A percentile compares a stretch with the other conserved stretches of the same genome.
phyloP scores from a whole-genome alignment of 2,329 filamentous ascomycete species.

The Allantophomopsis lycopodina region DNA sequence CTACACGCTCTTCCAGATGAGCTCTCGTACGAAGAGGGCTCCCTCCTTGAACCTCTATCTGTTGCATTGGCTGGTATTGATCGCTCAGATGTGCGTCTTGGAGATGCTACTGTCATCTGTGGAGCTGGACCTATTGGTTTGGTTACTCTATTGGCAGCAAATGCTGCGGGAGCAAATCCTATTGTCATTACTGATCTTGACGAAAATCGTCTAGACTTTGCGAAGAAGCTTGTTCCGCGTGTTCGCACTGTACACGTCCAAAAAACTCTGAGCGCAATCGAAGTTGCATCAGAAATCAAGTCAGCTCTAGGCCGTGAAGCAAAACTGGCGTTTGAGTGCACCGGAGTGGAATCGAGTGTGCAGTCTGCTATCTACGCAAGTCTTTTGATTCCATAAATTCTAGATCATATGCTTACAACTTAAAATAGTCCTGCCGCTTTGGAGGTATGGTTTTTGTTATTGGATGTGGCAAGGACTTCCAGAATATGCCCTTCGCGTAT shows the following conservation, averaged over 20 bases:
- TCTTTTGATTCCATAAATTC: too few species aligned
- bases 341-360: conserved; percentile 78
- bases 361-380: conserved; percentile 56
- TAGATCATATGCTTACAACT: too few species aligned
- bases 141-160: conserved; percentile 24
- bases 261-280: background rate
- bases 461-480: conserved; percentile 82
- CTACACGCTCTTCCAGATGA: conserved; percentile 20
- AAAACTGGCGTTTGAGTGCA: conserved; percentile 76
- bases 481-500: conserved; percentile 87
- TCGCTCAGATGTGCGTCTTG: conserved; percentile 22
- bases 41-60: conserved; percentile 30
- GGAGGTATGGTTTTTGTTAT: conserved; percentile 92
- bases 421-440: conserved; percentile 55
- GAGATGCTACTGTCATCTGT: conserved; percentile 22
- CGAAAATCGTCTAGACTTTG: conserved; percentile 22
- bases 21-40: conserved; percentile 25
- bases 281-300: background rate
- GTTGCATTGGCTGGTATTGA: conserved; percentile 29
- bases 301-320: conserved; percentile 49
- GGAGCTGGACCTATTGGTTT: conserved; percentile 23
- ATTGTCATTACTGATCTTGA: conserved; percentile 29
- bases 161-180: conserved; percentile 26
- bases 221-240: conserved; percentile 20
- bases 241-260: background rate